phyloP scores from a whole-genome alignment of 2,329 filamentous ascomycete genomes.

The Monosporascus sp. region DNA sequence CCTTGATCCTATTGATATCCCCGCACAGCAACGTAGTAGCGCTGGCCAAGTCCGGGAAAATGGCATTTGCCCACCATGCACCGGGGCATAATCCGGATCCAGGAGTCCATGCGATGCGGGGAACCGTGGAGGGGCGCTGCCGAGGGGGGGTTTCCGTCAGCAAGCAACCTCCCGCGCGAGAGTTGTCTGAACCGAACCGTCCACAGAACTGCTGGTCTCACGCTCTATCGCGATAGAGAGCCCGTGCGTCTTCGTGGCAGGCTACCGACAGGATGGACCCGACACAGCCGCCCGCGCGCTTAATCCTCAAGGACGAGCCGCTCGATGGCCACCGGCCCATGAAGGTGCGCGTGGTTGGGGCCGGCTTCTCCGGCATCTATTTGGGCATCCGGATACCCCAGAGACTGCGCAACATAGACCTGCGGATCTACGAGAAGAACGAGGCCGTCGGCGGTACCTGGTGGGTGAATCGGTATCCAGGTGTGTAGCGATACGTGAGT shows the following conservation, averaged over 20 bases:
- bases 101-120: not conserved
- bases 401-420: conserved; percentile 27
- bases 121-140: not conserved
- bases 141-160: not conserved
- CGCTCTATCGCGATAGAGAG: too few species aligned
- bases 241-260: not conserved
- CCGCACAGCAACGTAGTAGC: not conserved
- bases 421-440: conserved; percentile 29
- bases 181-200: too few species aligned
- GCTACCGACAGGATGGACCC: conserved; percentile 6
- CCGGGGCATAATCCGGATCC: not conserved
- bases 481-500: conserved; percentile 8
- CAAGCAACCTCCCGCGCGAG: not conserved
- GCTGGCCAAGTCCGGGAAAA: not conserved
- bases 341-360: conserved; percentile 31
- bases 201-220: too few species aligned
- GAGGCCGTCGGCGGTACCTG: conserved; percentile 32
- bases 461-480: conserved; percentile 33
- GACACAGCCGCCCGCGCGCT: conserved; percentile 2
- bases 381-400: conserved; percentile 29
- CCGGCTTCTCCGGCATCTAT: conserved; percentile 31
- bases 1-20: not conserved
- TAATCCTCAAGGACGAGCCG: conserved; percentile 21
- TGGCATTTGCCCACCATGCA: not conserved
- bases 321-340: conserved; percentile 26